Evolutionary conservation across 164 flowering plant genomes (phyloP).

Genomic region (grape (Vitis vinifera)): ASM3070453v1 NC_081812.1:2984501-2985000

Average conservation of each 20-base stretch:
- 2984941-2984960: background rate
- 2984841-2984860: background rate
- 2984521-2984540: too few species aligned
- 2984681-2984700: constrained; percentile 74
- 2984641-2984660: background rate
- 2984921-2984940: background rate
- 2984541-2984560: too few species aligned
- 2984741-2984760: constrained; percentile 92
- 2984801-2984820: background rate
- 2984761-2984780: constrained; percentile 1
- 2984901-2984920: background rate
- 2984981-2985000: too few species aligned
- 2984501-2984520: too few species aligned
- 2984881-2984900: background rate
- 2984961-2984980: background rate
- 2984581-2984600: background rate
- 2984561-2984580: background rate
- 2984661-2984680: constrained; percentile 10
- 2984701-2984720: constrained; percentile 80
- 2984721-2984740: constrained; percentile 87
- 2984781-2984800: background rate
- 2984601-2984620: background rate
- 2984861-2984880: background rate
- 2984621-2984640: background rate
- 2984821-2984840: too few species aligned